Evolutionary conservation across 2,329 filamentous ascomycete genomes (phyloP), one percentile per base, ranked within the genome.

Genomic region (Cercospora sojina): DNA sequence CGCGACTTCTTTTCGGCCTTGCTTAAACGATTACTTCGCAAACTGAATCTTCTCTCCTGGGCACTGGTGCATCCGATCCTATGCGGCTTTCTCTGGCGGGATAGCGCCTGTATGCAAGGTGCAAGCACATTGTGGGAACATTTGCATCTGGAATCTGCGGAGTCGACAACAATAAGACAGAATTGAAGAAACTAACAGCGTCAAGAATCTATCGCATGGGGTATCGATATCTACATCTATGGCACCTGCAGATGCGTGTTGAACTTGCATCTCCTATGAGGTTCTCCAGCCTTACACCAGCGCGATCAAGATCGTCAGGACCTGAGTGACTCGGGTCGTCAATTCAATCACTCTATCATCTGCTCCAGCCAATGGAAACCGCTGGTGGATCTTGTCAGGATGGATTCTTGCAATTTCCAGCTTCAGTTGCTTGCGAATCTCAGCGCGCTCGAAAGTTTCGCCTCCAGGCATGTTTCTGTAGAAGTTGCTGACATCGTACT

Each of bases 41-140:
- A 23, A n/a, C 9, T 53, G 12, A 16, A 53, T 13, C 47, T 53
- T 29, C 23, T 27, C 18, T 55, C 47, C 7, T 66, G 41, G 66
- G 43, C 18, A 1, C 25, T 29, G 8, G 35, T 64, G 10, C 20
- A 55, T 49, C 27, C 41, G 29, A 32, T 61, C 2, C 32, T 68
- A 12, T 18, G 27, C 16, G 56, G 41, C 31, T 68, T 66, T 29
- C 66, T 68, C 1, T 68, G 66, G 66, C 53, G 66, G 29, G 64
- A 68, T 16, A 60, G n/a, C 25, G 56, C 66, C 9, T 68, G 60
- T 20, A 13, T 18, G 12, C n/a, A 27, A 32, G 66, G 66, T 16
- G 59, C 66, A 25, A 25, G 31, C 13, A 64, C 58, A 2, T 43
- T 68, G 6, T 68, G 66, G 66, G 29, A 65, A 0, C 25, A 38